A percentile compares a stretch with the other conserved stretches of the same genome.
Conservation (phyloP, 371 early-diverging fungal genomes). For the Coemansia sp. region DNA sequence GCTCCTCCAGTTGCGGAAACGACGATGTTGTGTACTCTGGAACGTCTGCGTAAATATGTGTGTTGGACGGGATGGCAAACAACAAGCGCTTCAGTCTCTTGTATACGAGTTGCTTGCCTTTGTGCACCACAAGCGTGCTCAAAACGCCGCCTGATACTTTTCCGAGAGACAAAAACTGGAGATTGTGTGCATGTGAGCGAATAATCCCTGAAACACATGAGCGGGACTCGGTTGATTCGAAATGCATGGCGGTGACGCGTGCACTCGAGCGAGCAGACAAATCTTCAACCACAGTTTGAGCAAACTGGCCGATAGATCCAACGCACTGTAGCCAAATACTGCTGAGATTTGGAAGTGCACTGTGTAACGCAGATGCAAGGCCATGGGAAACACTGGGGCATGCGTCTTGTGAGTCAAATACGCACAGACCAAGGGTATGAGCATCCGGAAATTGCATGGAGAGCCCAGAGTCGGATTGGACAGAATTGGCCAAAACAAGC, state of each 20-base stretch:
- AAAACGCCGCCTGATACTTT: constrained; percentile 29
- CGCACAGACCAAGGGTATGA: constrained; percentile 18
- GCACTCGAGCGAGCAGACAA: not conserved
- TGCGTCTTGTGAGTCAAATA: not conserved
- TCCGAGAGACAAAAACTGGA: constrained; percentile 23
- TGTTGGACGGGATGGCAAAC: constrained; percentile 28
- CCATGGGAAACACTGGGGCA: not conserved
- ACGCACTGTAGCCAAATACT: constrained; percentile 9
- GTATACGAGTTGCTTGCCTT: constrained; percentile 6
- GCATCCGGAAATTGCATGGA: constrained; percentile 6
- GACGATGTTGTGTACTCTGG: not conserved
- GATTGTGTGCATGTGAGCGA: constrained; percentile 8
- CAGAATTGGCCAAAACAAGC: not conserved
- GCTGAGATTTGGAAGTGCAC: not conserved
- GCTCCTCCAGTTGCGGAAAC: constrained; percentile 33
- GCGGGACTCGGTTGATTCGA: not conserved
- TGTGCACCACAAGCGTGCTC: constrained; percentile 1
- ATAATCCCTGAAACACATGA: constrained; percentile 8
- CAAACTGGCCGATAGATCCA: not conserved
- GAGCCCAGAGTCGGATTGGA: not conserved
- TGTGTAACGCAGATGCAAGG: not conserved
- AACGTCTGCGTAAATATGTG: constrained; percentile 16
- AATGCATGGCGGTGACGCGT: constrained; percentile 15
- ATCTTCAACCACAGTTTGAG: not conserved
- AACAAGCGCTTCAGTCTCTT: constrained; percentile 20